Conservation (phyloP, 352 stramenopile species). For the Globisporangium rhizosaccharum region DNA sequence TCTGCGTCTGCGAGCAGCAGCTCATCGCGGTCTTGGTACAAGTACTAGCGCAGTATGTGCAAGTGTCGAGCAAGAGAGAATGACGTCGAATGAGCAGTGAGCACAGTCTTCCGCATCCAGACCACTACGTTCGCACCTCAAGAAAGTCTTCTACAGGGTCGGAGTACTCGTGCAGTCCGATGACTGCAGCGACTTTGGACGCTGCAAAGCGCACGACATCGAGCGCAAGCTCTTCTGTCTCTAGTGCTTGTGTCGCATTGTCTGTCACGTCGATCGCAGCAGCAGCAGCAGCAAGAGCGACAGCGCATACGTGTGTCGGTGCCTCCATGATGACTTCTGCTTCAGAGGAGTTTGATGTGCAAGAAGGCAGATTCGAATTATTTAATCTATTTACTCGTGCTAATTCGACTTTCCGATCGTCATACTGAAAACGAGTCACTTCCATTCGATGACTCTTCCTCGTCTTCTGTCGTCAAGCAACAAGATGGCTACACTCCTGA, state of each 20-base stretch:
- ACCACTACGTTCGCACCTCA: slow-evolving; percentile 17
- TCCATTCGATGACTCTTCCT: neutral
- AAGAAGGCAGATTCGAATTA: neutral
- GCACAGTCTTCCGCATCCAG: too few relatives aligned
- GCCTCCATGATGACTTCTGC: neutral
- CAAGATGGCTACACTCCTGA: neutral
- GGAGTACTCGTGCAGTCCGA: slow-evolving; percentile 69
- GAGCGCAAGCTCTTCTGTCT: too few relatives aligned
- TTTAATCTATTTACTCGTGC: too few relatives aligned
- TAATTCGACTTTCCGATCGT: too few relatives aligned
- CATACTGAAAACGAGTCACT: neutral
- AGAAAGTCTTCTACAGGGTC: slow-evolving; percentile 43
- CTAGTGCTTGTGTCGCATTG: neutral
- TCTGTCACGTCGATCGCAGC: neutral
- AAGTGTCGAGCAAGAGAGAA: neutral
- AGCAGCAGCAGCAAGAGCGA: neutral
- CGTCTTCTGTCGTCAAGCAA: neutral
- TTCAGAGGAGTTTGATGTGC: neutral
- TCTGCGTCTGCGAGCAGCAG: slow-evolving; percentile 42
- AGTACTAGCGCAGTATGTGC: slow-evolving; percentile 18
- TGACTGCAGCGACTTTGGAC: slow-evolving; percentile 62
- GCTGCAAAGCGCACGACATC: slow-evolving; percentile 53
- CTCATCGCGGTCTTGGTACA: slow-evolving; percentile 65
- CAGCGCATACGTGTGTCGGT: neutral
- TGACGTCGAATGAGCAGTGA: neutral